Evolutionary conservation across 331 rosid species (phyloP).

Genomic region (Pyracantha coccinea): DNA sequence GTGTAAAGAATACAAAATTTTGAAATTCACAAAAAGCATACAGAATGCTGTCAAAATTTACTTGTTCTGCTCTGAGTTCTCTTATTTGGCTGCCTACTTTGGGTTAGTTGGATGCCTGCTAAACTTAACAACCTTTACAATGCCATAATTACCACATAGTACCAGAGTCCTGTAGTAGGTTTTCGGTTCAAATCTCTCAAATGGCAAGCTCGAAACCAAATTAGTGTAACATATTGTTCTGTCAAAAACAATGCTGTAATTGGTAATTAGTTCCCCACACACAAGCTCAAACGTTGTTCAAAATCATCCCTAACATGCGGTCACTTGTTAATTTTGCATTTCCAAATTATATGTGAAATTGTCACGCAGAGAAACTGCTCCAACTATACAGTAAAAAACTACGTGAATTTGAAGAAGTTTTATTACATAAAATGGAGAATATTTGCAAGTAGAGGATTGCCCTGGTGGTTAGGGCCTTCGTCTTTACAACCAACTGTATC

Average conservation of each 20-base stretch:
- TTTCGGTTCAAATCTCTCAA: neutral
- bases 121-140: neutral
- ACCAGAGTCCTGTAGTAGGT: neutral
- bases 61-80: neutral
- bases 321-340: neutral
- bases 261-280: neutral
- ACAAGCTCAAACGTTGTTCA: neutral
- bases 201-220: neutral
- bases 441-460: neutral
- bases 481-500: neutral
- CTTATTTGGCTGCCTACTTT: neutral
- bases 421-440: neutral
- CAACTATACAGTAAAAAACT: neutral
- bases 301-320: neutral
- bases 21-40: neutral
- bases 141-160: too few relatives aligned
- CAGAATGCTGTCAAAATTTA: neutral
- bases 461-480: too few relatives aligned
- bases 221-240: neutral
- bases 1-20: neutral
- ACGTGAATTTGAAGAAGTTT: too few relatives aligned
- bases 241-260: neutral
- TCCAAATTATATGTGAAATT: too few relatives aligned
- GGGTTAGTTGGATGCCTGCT: constrained; percentile 1
- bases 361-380: neutral